These are phyloP conservation scores for Cucumis melo DNA, from an alignment of 306 rosid species.

Conservation along the genomic window DNA sequence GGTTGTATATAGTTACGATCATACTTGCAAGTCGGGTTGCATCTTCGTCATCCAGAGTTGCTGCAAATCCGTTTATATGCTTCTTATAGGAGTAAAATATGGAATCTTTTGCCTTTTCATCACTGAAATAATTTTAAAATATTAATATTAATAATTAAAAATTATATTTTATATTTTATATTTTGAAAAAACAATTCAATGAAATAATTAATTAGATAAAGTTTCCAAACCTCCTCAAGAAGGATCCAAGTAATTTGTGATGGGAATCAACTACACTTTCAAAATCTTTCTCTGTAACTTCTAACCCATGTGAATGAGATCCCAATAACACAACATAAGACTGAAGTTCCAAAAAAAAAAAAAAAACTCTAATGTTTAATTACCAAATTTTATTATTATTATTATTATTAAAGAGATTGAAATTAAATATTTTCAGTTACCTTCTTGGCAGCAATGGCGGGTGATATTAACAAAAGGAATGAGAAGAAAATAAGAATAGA, in stretches of 20 bases:
- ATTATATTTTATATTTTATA: too few relatives aligned
- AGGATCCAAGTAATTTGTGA: conserved; percentile 33
- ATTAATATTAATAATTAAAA: too few relatives aligned
- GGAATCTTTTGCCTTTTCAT: conserved; percentile 37
- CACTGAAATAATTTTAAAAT: conserved; percentile 9
- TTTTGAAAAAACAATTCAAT: neutral
- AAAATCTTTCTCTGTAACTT: conserved; percentile 30
- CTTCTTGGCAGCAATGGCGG: conserved; percentile 34
- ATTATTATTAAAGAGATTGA: too few relatives aligned
- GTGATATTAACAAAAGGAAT: conserved; percentile 20
- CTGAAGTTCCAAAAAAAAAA: conserved; percentile 2
- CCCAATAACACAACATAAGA: conserved; percentile 65
- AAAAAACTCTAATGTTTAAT: too few relatives aligned
- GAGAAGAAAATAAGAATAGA: conserved; percentile 6
- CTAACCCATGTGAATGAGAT: conserved; percentile 48
- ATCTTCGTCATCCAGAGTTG: conserved; percentile 31
- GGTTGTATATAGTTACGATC: too few relatives aligned
- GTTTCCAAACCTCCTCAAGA: conserved; percentile 25
- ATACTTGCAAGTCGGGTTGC: conserved; percentile 32
- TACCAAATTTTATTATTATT: too few relatives aligned
- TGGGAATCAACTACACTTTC: conserved; percentile 36
- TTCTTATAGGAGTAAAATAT: conserved; percentile 49
- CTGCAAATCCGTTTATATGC: conserved; percentile 56
- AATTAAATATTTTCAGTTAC: too few relatives aligned
- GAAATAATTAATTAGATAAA: neutral